Evolutionary conservation across 2,329 filamentous ascomycete genomes (phyloP), one percentile per base, ranked within the genome.

Genomic region (Claviceps paspali): DNA sequence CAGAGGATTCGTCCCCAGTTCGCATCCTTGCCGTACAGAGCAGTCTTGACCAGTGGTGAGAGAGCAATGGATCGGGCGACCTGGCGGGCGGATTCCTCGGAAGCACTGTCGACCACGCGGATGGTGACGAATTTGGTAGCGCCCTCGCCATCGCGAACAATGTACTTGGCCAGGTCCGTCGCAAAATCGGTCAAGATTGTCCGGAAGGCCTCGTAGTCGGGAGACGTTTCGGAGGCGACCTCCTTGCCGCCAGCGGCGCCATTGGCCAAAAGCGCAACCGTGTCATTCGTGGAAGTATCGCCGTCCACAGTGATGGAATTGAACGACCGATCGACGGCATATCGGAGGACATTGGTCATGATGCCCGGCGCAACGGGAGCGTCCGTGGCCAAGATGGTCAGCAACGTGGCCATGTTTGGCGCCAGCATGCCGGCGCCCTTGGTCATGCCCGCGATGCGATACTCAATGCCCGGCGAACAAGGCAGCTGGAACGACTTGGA

Each of bases 381-480:
- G 50, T 98, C 91, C 11, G 91, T 98, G 51, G 84, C 86, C 51
- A 96, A 72, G 43, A 96, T 81, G 38, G 84, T 86, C 26, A 98
- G 76, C 24, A 96, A 73, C 1, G 91, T 98, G 22, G 86, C 91
- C 87, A 98, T 94, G 65, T 98, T 96, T 33, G 91, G 91, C 54
- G 95, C 87, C 57, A 98, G 94, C 91, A 98, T 98, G 52, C 91
- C 91, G 5, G 91, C 91, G 40, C 91, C 91, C 65, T 98, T 98
- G 52, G 88, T 93, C 76, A 93, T 92, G 49, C 91, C 91, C 10
- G 84, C 86, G 35, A 98, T 80, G 49, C 73, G 71, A 63, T 94
- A 98, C 55, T 80, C 77, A 35, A 75, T 66, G 14, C 68, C 68
- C 0, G 82, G 76, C 4, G 82, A 82, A 2, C 82, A 87, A 4